phyloP scores from a whole-genome alignment of 164 flowering plant genomes.

The Vitis vinifera region ASM3070453v1 NC_081814.1:8054001-8054500 shows the following conservation, averaged over 20 bases:
- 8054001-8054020: too few relatives aligned
- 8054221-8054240: constrained; percentile 74
- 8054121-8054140: too few relatives aligned
- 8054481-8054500: constrained; percentile 76
- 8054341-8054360: not conserved
- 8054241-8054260: not conserved
- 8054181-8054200: not conserved
- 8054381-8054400: not conserved
- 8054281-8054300: constrained; percentile 92
- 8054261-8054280: constrained; percentile 76
- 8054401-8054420: too few relatives aligned
- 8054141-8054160: not conserved
- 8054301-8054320: constrained; percentile 93
- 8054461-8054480: not conserved
- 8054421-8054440: not conserved
- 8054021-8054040: too few relatives aligned
- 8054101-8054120: too few relatives aligned
- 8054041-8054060: too few relatives aligned
- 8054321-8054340: constrained; percentile 29
- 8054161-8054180: constrained; percentile 1
- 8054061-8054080: too few relatives aligned
- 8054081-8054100: too few relatives aligned
- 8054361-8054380: not conserved
- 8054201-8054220: constrained; percentile 85
- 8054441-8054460: not conserved